Percentiles rank a stretch among this genome's conserved stretches.
Conservation (phyloP, 2,329 filamentous ascomycete species). For the Penicillium oxalicum region DNA sequence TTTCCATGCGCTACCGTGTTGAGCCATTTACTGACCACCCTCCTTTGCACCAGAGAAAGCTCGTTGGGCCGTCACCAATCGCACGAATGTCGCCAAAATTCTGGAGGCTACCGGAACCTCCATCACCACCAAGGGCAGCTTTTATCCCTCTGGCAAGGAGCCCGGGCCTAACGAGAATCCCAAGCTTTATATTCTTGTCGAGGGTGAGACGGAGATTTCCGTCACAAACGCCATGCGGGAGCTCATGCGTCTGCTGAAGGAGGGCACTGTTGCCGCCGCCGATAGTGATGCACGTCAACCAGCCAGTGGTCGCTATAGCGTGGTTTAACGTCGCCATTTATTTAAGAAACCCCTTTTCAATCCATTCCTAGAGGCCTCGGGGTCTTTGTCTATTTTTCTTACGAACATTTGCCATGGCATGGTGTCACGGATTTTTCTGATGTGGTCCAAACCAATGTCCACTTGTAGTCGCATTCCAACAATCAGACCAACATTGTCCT, state of each 20-base stretch:
- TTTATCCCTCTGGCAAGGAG: slow-evolving; percentile 76
- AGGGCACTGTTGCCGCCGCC: slow-evolving; percentile 82
- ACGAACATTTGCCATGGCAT: no score
- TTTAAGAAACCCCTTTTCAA: no score
- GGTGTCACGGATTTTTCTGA: no score
- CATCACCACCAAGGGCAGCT: slow-evolving; percentile 95
- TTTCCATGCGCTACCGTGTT: neutral
- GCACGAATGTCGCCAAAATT: slow-evolving; percentile 97
- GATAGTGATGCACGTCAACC: slow-evolving; percentile 79
- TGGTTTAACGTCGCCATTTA: slow-evolving; percentile 51
- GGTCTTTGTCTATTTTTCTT: no score
- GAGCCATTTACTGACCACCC: slow-evolving; percentile 7
- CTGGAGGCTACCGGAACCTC: slow-evolving; percentile 89
- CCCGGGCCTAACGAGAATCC: slow-evolving; percentile 68
- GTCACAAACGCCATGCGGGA: slow-evolving; percentile 88
- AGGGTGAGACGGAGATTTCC: slow-evolving; percentile 90
- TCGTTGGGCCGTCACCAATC: slow-evolving; percentile 95
- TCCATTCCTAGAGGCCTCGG: no score
- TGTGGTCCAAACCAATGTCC: no score
- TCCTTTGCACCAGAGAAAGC: slow-evolving; percentile 62
- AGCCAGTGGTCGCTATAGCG: slow-evolving; percentile 75
- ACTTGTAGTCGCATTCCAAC: no score
- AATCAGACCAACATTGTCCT: no score
- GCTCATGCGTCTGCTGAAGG: slow-evolving; percentile 77
- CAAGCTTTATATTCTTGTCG: slow-evolving; percentile 97